Evolutionary conservation across 202 grass and related monocot genomes (phyloP), one percentile per base, ranked within the genome.

Genomic region (Brachypodium distachyon): DNA sequence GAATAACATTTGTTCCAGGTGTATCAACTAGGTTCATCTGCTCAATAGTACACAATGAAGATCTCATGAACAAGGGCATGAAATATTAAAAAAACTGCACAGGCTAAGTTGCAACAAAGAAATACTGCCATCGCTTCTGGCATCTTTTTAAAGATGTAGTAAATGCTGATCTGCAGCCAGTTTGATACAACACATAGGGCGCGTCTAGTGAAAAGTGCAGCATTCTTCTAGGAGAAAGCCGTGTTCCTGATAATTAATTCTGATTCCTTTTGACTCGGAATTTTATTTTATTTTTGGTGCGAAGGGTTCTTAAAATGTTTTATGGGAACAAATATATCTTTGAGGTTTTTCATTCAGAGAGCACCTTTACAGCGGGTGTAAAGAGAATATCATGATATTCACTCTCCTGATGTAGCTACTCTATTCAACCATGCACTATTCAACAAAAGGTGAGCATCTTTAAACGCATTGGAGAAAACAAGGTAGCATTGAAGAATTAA

Each of bases 11-110:
- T 83, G 96, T 99, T 87, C 96, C 96, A 72, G 91, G 96, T 41
- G 96, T 99, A 87, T 99, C 95, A 41, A 99, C 96, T 76, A 95
- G 80, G 79, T 90, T 99, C 91, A 99, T 99, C 96, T 99, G 87
- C 84, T 83, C 49, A 64, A 73, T 57, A 69, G 70, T 74, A 69
- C n/a, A 72, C 47, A 61, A 81, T 27, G 25, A 73, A 68, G 38
- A 67, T 68, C n/a, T 80, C 43, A 64, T 19, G n/a, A 82, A 57
- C 71, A 83, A 52, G 12, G 36, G 66, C n/a, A 80, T 49, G 37
- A 62, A 74, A 13, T 60, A 41, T 47, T 36, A 8, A 79, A 60
- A 76, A 60, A 76, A 54, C 23, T 29, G 53, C n/a, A 83, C 17
- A 46, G 37, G 37, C 17, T 83, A 39, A 63, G 12, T 63, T 69